phyloP scores from a whole-genome alignment of 345 rosid species.

The Carallia pectinifolia region DNA sequence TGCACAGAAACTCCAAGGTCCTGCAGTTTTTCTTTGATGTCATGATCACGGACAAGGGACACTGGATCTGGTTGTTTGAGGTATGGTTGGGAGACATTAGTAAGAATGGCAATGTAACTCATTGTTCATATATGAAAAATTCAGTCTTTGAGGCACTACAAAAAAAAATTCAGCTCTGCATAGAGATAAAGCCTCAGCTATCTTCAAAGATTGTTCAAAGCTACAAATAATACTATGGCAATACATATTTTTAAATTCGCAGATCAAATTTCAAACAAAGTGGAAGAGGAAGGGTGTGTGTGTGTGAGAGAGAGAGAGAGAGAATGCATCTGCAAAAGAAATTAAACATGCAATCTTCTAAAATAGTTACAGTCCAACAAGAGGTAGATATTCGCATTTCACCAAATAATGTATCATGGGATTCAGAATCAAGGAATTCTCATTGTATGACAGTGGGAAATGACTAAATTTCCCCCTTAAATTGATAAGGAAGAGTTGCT shows the following conservation, averaged over 20 bases:
- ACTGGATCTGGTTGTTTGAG: constrained; percentile 53
- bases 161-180: no score
- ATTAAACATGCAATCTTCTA: not conserved
- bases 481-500: not conserved
- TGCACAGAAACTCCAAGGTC: constrained; percentile 81
- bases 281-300: not conserved
- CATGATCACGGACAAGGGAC: constrained; percentile 82
- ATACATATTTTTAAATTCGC: no score
- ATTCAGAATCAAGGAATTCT: constrained; percentile 2
- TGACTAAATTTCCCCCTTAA: not conserved
- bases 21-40: constrained; percentile 62
- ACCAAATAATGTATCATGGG: not conserved
- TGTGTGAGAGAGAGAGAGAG: not conserved
- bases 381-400: not conserved
- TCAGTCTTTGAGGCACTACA: no score
- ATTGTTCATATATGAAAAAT: no score
- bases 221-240: no score
- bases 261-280: no score
- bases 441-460: not conserved
- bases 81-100: not conserved
- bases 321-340: not conserved
- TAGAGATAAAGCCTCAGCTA: no score
- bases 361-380: not conserved
- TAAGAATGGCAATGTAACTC: no score
- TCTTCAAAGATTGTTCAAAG: no score